These are phyloP conservation scores for Cucurbita maxima DNA, from an alignment of 306 rosid species.

Conservation along the genomic window DNA sequence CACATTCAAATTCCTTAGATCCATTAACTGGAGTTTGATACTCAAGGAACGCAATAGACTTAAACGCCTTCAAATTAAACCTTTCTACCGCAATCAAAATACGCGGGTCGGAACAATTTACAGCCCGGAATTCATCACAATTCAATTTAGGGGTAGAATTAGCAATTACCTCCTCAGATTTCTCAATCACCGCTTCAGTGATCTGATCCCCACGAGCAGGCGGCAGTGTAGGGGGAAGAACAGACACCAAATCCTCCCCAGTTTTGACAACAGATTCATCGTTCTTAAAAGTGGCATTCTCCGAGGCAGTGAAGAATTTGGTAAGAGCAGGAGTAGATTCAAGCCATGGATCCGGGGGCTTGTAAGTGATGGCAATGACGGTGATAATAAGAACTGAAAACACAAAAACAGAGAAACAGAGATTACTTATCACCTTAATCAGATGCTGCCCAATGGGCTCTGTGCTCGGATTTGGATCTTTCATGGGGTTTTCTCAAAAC, in stretches of 20 bases:
- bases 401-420: conserved; percentile 79
- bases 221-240: conserved; percentile 18
- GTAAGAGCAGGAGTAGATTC: conserved; percentile 85
- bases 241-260: conserved; percentile 56
- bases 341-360: conserved; percentile 98
- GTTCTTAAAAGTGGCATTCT: conserved; percentile 70
- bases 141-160: conserved; percentile 14
- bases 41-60: conserved; percentile 61
- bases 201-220: conserved; percentile 16
- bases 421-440: conserved; percentile 68
- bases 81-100: conserved; percentile 46
- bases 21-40: conserved; percentile 68
- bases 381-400: conserved; percentile 76
- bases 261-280: conserved; percentile 66
- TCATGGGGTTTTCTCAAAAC: conserved; percentile 30
- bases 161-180: conserved; percentile 27
- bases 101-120: conserved; percentile 78
- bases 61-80: conserved; percentile 57
- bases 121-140: conserved; percentile 21
- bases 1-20: conserved; percentile 60
- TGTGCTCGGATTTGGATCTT: conserved; percentile 32
- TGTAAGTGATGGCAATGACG: conserved; percentile 88
- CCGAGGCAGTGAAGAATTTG: conserved; percentile 52
- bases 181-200: conserved; percentile 45
- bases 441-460: conserved; percentile 87